Evolutionary conservation across 306 rosid genomes (phyloP), one percentile per base, ranked within the genome.

Genomic region (Hippophae tibetana): DNA sequence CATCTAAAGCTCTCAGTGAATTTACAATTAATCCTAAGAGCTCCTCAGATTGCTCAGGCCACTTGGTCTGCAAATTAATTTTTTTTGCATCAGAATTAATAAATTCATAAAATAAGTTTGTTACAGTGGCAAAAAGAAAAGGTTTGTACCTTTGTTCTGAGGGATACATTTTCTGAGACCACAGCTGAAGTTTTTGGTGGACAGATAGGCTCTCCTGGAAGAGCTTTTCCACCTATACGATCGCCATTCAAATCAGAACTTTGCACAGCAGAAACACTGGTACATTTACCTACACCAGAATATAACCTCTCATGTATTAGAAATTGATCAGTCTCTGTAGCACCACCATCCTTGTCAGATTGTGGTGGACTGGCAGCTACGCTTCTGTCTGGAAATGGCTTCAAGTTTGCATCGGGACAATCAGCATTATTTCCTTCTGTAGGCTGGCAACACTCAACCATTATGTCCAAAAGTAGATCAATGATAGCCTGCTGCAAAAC

Each of bases 1-100:
- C 95, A 73, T 88, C 97, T 69, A 93, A 77, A 67, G 97, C 89
- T 77, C 95, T 88, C 69, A 93, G 73, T 9, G 99, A 93, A 64
- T 93, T 93, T 61, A 93, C 94, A 75, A 93, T 93, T 84, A 93
- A 79, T 50, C 99, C 97, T 65, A 93, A 70, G 62, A 93, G 95
- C 86, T 93, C 99, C 85, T 93, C 99, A 48, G 99, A 93, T 69
- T 88, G 99, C 74, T 88, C 97, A 42, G 95, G 99, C 95, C 99
- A 93, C 79, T 88, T 93, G 54, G 94, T 82, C 99, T 88, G 79
- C 68, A 70, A 61, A 55, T 65, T 76, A 76, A 57, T 48, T 14
- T 46, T 61, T 62, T 54, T 23, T 56, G 70, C 45, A 59, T 75
- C 66, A 66, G 64, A 31, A 31, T 31, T 45, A 66, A 52, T 48